These are phyloP conservation scores for Pyrenochaeta sp. DNA, from an alignment of 2,329 filamentous ascomycete species.

Conservation along the genomic window DNA sequence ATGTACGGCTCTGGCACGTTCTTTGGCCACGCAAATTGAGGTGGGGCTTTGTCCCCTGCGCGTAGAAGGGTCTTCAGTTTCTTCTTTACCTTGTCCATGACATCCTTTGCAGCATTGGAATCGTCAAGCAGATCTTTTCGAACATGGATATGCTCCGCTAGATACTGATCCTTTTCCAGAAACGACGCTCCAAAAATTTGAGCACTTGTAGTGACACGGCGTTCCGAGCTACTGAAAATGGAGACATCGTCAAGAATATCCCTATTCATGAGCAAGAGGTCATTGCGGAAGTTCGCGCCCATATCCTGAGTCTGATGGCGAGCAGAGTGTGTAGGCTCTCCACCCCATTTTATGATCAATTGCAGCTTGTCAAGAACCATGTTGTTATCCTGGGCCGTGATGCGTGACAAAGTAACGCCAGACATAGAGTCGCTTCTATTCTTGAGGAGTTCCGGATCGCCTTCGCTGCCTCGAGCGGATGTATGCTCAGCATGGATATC, in stretches of 20 bases:
- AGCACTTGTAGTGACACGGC: conserved; percentile 91
- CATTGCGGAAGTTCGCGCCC: conserved; percentile 94
- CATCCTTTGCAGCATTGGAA: conserved; percentile 97
- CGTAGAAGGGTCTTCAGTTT: conserved; percentile 92
- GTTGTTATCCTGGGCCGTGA: conserved; percentile 91
- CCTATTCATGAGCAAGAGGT: conserved; percentile 89
- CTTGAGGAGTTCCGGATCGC: conserved; percentile 26
- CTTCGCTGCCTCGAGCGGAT: conserved; percentile 21
- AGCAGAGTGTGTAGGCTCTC: conserved; percentile 95
- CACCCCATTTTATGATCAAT: conserved; percentile 98
- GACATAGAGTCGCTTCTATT: conserved; percentile 79
- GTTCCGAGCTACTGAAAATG: conserved; percentile 94
- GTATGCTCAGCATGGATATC: conserved; percentile 32
- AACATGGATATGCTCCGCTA: conserved; percentile 85
- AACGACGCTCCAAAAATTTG: conserved; percentile 96
- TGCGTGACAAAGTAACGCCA: conserved; percentile 89
- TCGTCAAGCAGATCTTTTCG: conserved; percentile 96
- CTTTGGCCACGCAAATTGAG: conserved; percentile 96
- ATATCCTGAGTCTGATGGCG: conserved; percentile 95
- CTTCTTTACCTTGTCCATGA: conserved; percentile 99
- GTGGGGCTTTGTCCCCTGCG: conserved; percentile 89
- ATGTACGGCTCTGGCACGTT: conserved; percentile 94
- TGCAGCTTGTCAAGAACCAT: conserved; percentile 95
- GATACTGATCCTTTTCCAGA: conserved; percentile 82
- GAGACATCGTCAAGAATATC: conserved; percentile 91